Evolutionary conservation across 139 green algal genomes (phyloP).

Genomic region (Coelastrella sp.): DNA sequence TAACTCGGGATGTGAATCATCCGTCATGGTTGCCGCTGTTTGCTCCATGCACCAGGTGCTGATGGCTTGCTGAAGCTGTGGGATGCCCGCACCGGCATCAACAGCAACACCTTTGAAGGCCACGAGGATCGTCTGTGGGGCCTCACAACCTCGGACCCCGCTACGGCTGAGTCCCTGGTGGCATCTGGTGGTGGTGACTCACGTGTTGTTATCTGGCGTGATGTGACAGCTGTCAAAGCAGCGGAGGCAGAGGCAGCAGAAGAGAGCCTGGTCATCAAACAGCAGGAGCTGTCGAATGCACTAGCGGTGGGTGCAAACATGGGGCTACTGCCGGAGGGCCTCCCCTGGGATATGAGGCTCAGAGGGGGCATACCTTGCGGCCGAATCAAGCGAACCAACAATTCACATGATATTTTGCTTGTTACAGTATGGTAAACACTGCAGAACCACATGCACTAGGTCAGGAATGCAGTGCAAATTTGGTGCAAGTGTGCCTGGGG

Average conservation of each 20-base stretch:
- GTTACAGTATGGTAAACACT: too few species aligned
- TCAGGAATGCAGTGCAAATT: too few species aligned
- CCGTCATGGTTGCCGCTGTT: too few species aligned
- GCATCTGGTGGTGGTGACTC: slow-evolving; percentile 87
- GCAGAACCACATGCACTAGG: too few species aligned
- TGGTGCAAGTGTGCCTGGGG: too few species aligned
- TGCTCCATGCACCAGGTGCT: slow-evolving; percentile 64
- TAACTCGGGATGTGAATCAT: too few species aligned
- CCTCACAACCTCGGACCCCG: slow-evolving; percentile 45
- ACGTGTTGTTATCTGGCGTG: slow-evolving; percentile 83
- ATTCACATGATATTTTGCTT: too few species aligned
- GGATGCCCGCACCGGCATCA: slow-evolving; percentile 77
- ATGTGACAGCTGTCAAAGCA: slow-evolving; percentile 72
- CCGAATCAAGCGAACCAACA: too few species aligned
- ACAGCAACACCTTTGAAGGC: slow-evolving; percentile 91
- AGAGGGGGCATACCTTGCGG: too few species aligned
- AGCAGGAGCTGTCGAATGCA: slow-evolving; percentile 90
- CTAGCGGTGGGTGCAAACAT: slow-evolving; percentile 61
- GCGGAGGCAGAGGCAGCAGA: slow-evolving; percentile 63
- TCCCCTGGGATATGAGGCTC: too few species aligned
- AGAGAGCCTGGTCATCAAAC: slow-evolving; percentile 68
- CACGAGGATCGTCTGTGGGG: slow-evolving; percentile 95
- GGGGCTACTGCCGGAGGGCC: too few species aligned
- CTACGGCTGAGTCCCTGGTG: slow-evolving; percentile 60
- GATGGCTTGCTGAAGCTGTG: slow-evolving; percentile 98